These are phyloP conservation scores for Multifurca ochricompacta DNA, from an alignment of 768 basidiomycete genomes.

Conservation along the genomic window DNA sequence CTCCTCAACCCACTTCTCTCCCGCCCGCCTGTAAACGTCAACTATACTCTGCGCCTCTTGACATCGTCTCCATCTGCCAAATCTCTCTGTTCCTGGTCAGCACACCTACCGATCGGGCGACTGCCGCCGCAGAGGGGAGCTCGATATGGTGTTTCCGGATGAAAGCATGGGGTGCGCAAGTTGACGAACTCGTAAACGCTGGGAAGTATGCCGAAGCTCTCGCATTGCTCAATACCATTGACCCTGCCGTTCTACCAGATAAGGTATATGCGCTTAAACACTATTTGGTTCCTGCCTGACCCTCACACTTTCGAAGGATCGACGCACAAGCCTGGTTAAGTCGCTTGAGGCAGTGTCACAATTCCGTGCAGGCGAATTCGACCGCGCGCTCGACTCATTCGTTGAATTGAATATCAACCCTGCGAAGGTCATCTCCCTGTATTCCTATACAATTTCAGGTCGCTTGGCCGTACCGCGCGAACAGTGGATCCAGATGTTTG, in stretches of 20 bases:
- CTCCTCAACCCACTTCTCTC: constrained; percentile 28
- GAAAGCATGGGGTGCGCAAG: constrained; percentile 69
- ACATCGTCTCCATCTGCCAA: constrained; percentile 45
- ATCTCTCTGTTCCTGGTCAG: constrained; percentile 57
- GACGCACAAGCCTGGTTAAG: constrained; percentile 51
- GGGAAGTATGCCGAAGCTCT: constrained; percentile 74
- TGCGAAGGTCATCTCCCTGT: constrained; percentile 86
- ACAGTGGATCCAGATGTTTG: constrained; percentile 76
- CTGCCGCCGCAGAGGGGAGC: constrained; percentile 62
- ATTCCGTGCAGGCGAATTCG: constrained; percentile 62
- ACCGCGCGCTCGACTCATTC: constrained; percentile 79
- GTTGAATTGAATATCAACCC: constrained; percentile 87
- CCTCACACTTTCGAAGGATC: constrained; percentile 34
- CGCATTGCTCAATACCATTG: constrained; percentile 65
- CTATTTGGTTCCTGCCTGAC: background rate
- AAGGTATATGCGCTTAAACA: constrained; percentile 37
- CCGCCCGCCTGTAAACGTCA: constrained; percentile 25
- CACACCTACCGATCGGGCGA: constrained; percentile 65
- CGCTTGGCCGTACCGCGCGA: constrained; percentile 61
- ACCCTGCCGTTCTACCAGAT: constrained; percentile 49
- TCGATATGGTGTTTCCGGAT: constrained; percentile 70
- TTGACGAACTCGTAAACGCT: constrained; percentile 70
- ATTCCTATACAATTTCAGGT: constrained; percentile 75
- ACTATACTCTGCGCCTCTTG: constrained; percentile 56
- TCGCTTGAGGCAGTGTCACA: constrained; percentile 72